Evolutionary conservation across 192 early-diverging fungal species (phyloP), one percentile per base, ranked within the genome.

Genomic region (Chytriomyces confervae): DNA sequence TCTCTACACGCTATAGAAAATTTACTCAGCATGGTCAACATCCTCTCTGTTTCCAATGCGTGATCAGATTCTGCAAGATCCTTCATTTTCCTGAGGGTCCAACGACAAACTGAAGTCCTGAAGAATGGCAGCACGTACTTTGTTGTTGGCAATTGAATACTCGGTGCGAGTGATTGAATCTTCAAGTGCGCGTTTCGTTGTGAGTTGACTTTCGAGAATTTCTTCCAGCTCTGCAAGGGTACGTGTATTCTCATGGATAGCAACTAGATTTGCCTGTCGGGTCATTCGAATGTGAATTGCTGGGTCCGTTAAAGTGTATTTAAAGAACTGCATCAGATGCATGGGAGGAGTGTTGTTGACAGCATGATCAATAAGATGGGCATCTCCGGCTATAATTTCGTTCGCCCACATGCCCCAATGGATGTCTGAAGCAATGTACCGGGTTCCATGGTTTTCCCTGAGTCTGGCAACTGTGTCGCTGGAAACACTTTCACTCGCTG

Each of bases 11-110:
- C 13, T 57, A 57, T 57, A n/a, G 53, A 11, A 16, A 57, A 57
- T 16, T n/a, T 57, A 57, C n/a, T 57, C 13, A 16, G 24, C 66
- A 68, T 68, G 66, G 24, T 68, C 66, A 68, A 46, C 36, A 68
- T 68, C 66, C 29, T 68, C 66, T 24, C 24, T 27, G 24, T 27
- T 27, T 27, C 24, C 24, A 27, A 27, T 27, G 24, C 24, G 24
- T 0, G 24, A 27, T 27, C 24, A 0, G 24, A 27, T 27, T 27
- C 24, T 27, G 24, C 24, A 0, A 27, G 24, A 27, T 27, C 24
- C 24, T 27, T 27, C 24, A 27, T 27, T 27, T 27, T 27, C 24
- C 24, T 27, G 24, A 27, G 24, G 24, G 24, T 0, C 24, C 24
- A 27, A 27, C 0, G 24, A 27, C 24, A 27, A 27, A 27, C 24